These are phyloP conservation scores for Mycena leptocephala DNA, from an alignment of 768 basidiomycete genomes.

Conservation along the genomic window DNA sequence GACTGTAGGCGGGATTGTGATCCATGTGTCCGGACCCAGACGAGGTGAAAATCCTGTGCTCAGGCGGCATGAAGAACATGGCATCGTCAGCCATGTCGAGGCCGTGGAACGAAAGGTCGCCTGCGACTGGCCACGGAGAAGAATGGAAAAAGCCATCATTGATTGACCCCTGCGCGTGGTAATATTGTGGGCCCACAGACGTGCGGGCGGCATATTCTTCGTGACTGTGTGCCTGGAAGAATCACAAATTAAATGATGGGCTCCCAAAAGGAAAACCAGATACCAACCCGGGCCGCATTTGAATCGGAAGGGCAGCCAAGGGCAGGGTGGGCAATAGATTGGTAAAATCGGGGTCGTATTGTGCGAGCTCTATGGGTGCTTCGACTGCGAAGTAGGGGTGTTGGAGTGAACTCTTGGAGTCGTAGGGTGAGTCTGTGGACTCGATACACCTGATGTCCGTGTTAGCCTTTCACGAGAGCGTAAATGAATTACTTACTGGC, in stretches of 20 bases:
- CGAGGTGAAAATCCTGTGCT: background rate
- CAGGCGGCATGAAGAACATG: background rate
- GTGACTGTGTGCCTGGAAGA: background rate
- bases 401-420: background rate
- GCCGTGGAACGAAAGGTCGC: background rate
- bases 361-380: background rate
- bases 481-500: background rate
- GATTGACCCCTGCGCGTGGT: background rate
- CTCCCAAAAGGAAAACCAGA: background rate
- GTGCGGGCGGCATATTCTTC: background rate
- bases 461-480: no score
- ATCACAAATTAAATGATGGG: background rate
- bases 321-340: background rate
- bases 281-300: background rate
- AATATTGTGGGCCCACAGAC: conserved; percentile 8
- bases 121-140: background rate
- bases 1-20: background rate
- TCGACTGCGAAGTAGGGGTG: background rate
- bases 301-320: background rate
- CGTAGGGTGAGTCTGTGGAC: background rate
- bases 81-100: background rate
- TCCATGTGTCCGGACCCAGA: background rate
- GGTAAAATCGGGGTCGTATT: background rate
- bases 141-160: background rate
- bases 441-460: background rate